Evolutionary conservation across 179 eudicot genomes (phyloP).

Genomic region (Actinidia arguta): DNA sequence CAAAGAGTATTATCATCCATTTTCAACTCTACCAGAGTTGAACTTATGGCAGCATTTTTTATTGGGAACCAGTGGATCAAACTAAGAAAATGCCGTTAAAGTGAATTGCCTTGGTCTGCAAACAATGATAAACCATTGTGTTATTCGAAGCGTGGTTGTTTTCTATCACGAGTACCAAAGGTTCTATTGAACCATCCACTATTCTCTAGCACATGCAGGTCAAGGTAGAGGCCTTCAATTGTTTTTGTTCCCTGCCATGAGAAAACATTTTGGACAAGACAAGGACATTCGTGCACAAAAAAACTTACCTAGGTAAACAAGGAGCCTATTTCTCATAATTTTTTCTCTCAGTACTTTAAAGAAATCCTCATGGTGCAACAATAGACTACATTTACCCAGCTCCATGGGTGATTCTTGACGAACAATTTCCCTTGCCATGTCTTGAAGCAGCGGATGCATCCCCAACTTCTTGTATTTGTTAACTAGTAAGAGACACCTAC

Average conservation of each 20-base stretch:
- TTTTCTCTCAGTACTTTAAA: not conserved
- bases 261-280: not conserved
- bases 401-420: not conserved
- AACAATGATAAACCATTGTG: too few species aligned
- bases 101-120: not conserved
- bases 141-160: too few species aligned
- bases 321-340: not conserved
- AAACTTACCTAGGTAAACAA: too few species aligned
- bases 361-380: not conserved
- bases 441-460: not conserved
- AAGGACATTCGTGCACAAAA: not conserved
- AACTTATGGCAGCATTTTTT: not conserved
- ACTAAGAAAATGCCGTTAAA: not conserved
- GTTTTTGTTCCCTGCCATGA: not conserved
- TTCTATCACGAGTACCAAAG: too few species aligned
- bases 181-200: too few species aligned
- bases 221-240: not conserved
- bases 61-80: not conserved
- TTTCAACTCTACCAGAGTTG: not conserved
- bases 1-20: too few species aligned
- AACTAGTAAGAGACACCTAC: not conserved
- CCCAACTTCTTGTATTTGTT: not conserved
- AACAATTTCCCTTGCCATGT: constrained; percentile 4
- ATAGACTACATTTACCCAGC: not conserved
- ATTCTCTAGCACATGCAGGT: not conserved